Base-by-base conservation (phyloP, 1,284 basidiomycete species). In the Moesziomyces aphidis region DNA sequence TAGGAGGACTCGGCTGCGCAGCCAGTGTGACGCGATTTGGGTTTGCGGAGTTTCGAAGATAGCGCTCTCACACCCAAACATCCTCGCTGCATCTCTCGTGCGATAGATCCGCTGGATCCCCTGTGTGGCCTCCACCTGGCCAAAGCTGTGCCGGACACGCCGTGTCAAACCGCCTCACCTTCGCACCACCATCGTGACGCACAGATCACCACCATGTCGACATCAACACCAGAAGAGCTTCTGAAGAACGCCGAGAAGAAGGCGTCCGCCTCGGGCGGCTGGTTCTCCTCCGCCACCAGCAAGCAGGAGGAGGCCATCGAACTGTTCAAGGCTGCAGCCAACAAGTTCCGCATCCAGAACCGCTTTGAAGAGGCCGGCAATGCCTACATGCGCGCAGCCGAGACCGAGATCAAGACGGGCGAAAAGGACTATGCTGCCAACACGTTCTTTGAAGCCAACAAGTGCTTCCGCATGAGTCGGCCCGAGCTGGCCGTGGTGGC, bases 291-390 rank as follows among this genome's bases (percentile, higher is more conserved):
- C 13, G 64, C 72, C 8, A 55, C 68, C 19, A 69, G 76, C 46
- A 81, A 80, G 55, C 76, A 76, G 24, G 83, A 98, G 85, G 95
- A 97, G 85, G 94, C 95, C 4, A 93, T 93, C 50, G 95, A 97
- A 86, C 88, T 97, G 24, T 97, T 92, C 86, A 92, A 93, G 81
- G 92, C 95, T 85, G 94, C 95, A 15, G 96, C 93, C 48, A 98
- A 98, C 86, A 89, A 92, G 46, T 98, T 94, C 89, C 97, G 97
- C 88, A 88, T 97, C 70, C 94, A 97, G 84, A 94, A 94, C 84
- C 88, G 90, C 59, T 97, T 95, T 88, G 92, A 91, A 82, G 92
- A 94, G 76, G 93, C 93, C 1, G 95, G 95, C 4, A 91, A 94
- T 86, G 83, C 81, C 28, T 76, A 83, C 51, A 76, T 84, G 73